phyloP scores from a whole-genome alignment of 78 protist genomes.

The Paulinella micropora region DNA sequence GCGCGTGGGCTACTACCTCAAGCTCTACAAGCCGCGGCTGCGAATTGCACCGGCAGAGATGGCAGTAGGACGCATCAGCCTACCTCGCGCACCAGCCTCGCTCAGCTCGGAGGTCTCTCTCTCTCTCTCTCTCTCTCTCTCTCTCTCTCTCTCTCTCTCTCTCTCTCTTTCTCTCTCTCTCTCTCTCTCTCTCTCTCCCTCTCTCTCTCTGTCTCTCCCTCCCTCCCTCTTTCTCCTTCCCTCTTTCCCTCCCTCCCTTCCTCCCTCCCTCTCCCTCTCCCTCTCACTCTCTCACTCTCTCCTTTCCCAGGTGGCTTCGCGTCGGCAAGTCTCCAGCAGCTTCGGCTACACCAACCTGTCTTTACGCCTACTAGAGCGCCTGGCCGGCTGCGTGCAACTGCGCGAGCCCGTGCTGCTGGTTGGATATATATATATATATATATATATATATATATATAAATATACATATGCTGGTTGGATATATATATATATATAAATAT shows the following conservation, averaged over 20 bases:
- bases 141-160: not conserved
- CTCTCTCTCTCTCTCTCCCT: not conserved
- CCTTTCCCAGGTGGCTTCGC: too few species aligned
- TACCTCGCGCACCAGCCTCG: too few species aligned
- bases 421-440: not conserved
- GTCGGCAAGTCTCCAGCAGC: too few species aligned
- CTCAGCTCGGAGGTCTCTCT: too few species aligned
- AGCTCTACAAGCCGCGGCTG: not conserved
- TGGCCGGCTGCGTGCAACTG: constrained; percentile 52
- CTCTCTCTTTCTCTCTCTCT: not conserved
- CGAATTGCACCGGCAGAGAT: not conserved
- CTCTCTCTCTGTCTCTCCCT: not conserved
- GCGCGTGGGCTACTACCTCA: not conserved
- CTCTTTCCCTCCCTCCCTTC: not conserved
- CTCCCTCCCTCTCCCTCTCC: not conserved
- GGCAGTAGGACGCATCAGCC: not conserved
- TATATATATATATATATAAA: not conserved
- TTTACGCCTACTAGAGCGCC: constrained; percentile 54
- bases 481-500: not conserved
- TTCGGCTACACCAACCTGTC: constrained; percentile 56
- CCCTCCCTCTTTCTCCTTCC: not conserved
- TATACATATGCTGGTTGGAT: not conserved
- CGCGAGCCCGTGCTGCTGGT: constrained; percentile 73
- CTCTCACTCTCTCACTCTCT: not conserved
- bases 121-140: not conserved